These are phyloP conservation scores for Adansonia digitata DNA, from an alignment of 345 rosid genomes.

Conservation along the genomic window DNA sequence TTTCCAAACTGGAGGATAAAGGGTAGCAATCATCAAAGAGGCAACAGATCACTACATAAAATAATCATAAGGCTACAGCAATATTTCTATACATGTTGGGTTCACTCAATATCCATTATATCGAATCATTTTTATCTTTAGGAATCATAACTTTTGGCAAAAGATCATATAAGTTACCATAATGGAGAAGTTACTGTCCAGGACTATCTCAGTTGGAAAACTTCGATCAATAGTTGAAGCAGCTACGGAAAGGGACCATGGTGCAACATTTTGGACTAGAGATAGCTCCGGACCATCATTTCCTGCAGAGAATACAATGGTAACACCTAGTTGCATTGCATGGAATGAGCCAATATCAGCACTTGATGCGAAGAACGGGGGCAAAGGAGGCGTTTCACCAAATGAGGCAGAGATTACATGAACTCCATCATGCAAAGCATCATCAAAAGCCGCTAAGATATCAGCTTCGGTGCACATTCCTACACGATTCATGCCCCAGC, in stretches of 20 bases:
- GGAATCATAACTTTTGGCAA: neutral
- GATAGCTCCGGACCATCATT: conserved; percentile 26
- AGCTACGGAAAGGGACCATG: conserved; percentile 48
- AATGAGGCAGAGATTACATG: conserved; percentile 45
- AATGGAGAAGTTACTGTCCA: conserved; percentile 1
- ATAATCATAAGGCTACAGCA: no score
- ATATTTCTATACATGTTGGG: neutral
- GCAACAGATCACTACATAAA: no score
- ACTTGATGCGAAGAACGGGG: conserved; percentile 29
- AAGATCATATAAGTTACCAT: conserved; percentile 10
- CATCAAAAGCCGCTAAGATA: conserved; percentile 42
- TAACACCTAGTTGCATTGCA: conserved; percentile 37
- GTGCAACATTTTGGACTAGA: conserved; percentile 38
- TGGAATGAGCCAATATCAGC: conserved; percentile 40
- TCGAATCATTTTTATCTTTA: neutral
- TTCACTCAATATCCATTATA: neutral
- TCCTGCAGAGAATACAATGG: conserved; percentile 41
- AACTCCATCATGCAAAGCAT: conserved; percentile 39
- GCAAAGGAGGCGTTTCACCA: conserved; percentile 32
- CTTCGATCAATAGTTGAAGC: conserved; percentile 42
- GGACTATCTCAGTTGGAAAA: conserved; percentile 20
- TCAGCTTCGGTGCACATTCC: conserved; percentile 36
- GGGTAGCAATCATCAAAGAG: neutral
- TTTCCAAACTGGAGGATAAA: neutral
- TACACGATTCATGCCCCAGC: conserved; percentile 8